These are phyloP conservation scores for Aureobasidium sp. DNA, from an alignment of 2,329 filamentous ascomycete species.

Conservation along the genomic window DNA sequence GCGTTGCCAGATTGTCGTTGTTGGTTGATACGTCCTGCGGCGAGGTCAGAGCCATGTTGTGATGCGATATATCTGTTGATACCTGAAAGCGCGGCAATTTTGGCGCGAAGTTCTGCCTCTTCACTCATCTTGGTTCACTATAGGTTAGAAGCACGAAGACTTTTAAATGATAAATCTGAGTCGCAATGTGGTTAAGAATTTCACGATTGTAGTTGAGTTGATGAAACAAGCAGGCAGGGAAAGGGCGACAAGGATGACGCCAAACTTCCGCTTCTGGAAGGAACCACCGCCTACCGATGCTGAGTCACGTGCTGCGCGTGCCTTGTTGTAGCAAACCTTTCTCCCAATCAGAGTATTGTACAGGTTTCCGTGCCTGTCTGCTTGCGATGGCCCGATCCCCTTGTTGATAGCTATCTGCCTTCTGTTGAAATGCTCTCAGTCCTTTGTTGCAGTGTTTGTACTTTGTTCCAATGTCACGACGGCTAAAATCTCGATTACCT, in stretches of 20 bases:
- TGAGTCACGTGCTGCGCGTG: neutral
- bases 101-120: slow-evolving; percentile 19
- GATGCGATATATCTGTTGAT: neutral
- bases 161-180: neutral
- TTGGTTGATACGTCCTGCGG: slow-evolving; percentile 18
- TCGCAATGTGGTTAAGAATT: neutral
- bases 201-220: neutral
- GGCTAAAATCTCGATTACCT: slow-evolving; percentile 7
- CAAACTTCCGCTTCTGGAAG: slow-evolving; percentile 6
- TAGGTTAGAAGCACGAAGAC: neutral
- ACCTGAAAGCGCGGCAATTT: slow-evolving; percentile 19
- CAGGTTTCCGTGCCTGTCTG: neutral
- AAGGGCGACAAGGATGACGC: neutral
- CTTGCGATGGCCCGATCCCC: neutral
- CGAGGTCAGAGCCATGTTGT: neutral
- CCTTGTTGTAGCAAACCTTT: neutral
- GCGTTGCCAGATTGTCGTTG: slow-evolving; percentile 15
- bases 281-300: neutral
- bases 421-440: neutral
- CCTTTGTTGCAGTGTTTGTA: neutral
- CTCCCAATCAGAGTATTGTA: neutral
- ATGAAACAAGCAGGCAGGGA: neutral
- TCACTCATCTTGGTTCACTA: slow-evolving; percentile 16
- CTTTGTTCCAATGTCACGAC: neutral
- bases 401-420: neutral